Evolutionary conservation across 345 rosid species (phyloP).

Genomic region (Rubroshorea leprosula): DNA sequence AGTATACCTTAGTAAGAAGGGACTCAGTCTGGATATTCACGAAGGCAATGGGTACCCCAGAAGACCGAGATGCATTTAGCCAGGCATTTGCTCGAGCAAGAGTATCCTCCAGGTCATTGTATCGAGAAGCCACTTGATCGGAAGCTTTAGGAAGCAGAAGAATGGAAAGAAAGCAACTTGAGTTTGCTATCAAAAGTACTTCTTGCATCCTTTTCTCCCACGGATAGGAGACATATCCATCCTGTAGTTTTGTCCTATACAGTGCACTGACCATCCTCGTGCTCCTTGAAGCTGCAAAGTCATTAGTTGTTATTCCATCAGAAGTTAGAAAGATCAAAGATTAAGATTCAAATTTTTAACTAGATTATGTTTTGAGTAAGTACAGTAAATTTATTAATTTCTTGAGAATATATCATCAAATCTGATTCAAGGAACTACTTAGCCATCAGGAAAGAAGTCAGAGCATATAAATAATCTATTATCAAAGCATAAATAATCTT

Average conservation of each 20-base stretch:
- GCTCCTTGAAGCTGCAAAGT: constrained; percentile 61
- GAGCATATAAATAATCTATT: too few species aligned
- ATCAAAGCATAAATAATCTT: too few species aligned
- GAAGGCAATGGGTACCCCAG: constrained; percentile 77
- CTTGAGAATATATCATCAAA: too few species aligned
- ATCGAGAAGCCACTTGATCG: constrained; percentile 63
- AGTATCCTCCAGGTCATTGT: constrained; percentile 93
- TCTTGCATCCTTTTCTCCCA: constrained; percentile 78
- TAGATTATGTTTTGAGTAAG: background rate
- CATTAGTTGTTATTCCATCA: constrained; percentile 6
- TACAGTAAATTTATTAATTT: too few species aligned
- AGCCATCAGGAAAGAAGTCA: too few species aligned
- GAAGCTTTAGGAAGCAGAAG: constrained; percentile 88
- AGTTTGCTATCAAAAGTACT: constrained; percentile 53
- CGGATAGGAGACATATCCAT: constrained; percentile 85
- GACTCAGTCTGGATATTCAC: constrained; percentile 93
- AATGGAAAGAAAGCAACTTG: constrained; percentile 81
- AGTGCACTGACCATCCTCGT: constrained; percentile 77
- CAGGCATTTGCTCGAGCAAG: constrained; percentile 89
- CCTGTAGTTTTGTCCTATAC: constrained; percentile 67
- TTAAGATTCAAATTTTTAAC: background rate
- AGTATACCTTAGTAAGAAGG: constrained; percentile 78
- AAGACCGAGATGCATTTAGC: constrained; percentile 73
- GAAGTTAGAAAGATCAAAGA: background rate
- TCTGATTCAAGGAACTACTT: too few species aligned